phyloP scores from a whole-genome alignment of 805 yeast genomes.

The Schwanniomyces polymorphus region DNA sequence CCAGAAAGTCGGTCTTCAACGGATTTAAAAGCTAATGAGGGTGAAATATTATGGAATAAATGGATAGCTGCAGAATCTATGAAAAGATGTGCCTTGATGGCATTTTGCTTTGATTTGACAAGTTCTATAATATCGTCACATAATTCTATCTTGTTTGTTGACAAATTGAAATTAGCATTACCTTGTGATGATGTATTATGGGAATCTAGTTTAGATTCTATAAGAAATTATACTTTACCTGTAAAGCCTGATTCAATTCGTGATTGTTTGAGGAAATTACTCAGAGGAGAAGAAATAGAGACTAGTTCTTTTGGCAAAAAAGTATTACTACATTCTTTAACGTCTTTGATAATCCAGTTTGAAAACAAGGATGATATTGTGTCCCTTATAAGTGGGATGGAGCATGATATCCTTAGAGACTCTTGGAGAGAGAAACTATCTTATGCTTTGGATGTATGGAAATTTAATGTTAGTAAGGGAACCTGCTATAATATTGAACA shows the following conservation, averaged over 20 bases:
- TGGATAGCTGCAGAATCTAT: conserved; percentile 9
- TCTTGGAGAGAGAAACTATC: conserved; percentile 5
- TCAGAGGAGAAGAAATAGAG: conserved; percentile 3
- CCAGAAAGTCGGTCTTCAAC: not conserved
- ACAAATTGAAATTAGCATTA: conserved; percentile 4
- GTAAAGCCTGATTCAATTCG: conserved; percentile 3
- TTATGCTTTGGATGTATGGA: not conserved
- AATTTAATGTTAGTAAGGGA: not conserved
- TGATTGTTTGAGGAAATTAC: conserved; percentile 1
- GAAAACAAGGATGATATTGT: conserved; percentile 5
- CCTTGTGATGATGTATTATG: conserved; percentile 9
- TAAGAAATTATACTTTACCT: conserved; percentile 1
- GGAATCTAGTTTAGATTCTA: conserved; percentile 1
- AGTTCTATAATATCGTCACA: conserved; percentile 5
- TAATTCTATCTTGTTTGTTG: conserved; percentile 4
- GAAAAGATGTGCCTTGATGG: conserved; percentile 5
- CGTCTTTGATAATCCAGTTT: conserved; percentile 3
- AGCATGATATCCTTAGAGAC: conserved; percentile 3
- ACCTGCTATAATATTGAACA: conserved; percentile 5
- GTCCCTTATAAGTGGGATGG: not conserved
- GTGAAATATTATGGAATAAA: conserved; percentile 1
- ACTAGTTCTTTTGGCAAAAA: conserved; percentile 6
- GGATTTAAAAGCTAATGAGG: not conserved
- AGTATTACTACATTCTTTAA: conserved; percentile 4
- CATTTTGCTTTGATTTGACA: conserved; percentile 6